Conservation (phyloP, 768 basidiomycete species). For the Lactarius akahatsu region DNA sequence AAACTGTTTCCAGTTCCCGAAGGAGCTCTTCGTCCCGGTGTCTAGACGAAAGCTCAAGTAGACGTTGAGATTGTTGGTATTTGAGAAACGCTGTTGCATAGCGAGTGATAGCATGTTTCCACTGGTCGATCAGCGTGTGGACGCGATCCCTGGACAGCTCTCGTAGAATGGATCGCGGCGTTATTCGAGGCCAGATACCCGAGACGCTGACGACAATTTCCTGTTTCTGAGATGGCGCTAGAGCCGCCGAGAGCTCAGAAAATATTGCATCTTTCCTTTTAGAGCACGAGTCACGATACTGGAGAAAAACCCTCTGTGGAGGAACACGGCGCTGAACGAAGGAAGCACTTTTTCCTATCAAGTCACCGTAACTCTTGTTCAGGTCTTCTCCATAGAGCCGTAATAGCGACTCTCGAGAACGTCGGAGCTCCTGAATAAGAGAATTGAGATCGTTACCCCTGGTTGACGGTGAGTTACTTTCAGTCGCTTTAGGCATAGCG, state of each 20-base stretch:
- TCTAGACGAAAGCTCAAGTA: slow-evolving; percentile 10
- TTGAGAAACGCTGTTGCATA: slow-evolving; percentile 9
- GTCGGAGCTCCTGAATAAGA: slow-evolving; percentile 9
- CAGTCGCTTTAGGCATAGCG: background rate
- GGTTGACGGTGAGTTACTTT: background rate
- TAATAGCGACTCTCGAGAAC: background rate
- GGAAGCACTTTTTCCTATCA: background rate
- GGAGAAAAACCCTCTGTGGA: background rate
- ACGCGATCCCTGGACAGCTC: slow-evolving; percentile 31
- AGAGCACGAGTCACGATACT: background rate
- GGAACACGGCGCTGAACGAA: background rate
- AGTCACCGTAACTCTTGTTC: background rate
- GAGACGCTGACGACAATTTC: background rate
- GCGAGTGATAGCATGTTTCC: background rate
- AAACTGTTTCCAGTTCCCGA: slow-evolving; percentile 1
- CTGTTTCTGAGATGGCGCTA: slow-evolving; percentile 1
- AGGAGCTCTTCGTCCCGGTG: slow-evolving; percentile 7
- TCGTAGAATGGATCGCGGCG: slow-evolving; percentile 16
- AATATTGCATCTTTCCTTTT: background rate
- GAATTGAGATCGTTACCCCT: background rate
- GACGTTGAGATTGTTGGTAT: slow-evolving; percentile 15
- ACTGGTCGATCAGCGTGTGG: slow-evolving; percentile 3
- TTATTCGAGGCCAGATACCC: slow-evolving; percentile 19
- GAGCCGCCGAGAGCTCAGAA: background rate
- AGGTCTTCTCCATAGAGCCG: slow-evolving; percentile 14